These are phyloP conservation scores for Pseudogymnoascus sp. DNA, from an alignment of 2,329 filamentous ascomycete species.

Conservation along the genomic window DNA sequence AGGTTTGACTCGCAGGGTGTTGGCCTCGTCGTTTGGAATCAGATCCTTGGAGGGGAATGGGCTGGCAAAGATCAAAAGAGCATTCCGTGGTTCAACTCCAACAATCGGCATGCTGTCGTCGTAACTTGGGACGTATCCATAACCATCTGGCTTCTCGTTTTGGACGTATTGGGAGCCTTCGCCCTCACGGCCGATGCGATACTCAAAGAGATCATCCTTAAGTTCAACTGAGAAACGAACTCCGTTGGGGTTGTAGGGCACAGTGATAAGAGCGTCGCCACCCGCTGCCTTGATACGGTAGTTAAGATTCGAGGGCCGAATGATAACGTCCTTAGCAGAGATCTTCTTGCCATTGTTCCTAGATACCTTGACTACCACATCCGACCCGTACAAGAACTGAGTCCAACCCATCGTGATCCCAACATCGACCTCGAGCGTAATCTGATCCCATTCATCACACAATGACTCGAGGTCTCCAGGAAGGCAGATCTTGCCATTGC, in stretches of 20 bases:
- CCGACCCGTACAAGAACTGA: conserved; percentile 26
- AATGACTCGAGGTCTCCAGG: conserved; percentile 20
- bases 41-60: conserved; percentile 21
- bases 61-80: conserved; percentile 30
- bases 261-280: conserved; percentile 22
- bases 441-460: conserved; percentile 23
- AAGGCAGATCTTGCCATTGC: conserved; percentile 27
- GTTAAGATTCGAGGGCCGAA: conserved; percentile 25
- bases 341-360: conserved; percentile 16
- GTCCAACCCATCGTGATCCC: conserved; percentile 32
- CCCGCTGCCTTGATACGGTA: conserved; percentile 20
- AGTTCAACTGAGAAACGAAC: conserved; percentile 30
- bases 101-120: conserved; percentile 19
- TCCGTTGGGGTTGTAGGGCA: conserved; percentile 25
- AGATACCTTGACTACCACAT: conserved; percentile 24
- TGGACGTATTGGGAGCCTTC: conserved; percentile 18
- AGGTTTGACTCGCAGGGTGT: conserved; percentile 19
- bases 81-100: conserved; percentile 26
- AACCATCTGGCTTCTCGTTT: conserved; percentile 9
- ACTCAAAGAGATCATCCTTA: conserved; percentile 27
- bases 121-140: conserved; percentile 9
- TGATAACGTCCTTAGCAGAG: conserved; percentile 22
- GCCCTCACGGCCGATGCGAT: conserved; percentile 20
- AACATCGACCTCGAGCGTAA: conserved; percentile 28
- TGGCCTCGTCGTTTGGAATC: conserved; percentile 17